Conservation (phyloP, 345 rosid species). For the Noccaea bulbosa region DNA sequence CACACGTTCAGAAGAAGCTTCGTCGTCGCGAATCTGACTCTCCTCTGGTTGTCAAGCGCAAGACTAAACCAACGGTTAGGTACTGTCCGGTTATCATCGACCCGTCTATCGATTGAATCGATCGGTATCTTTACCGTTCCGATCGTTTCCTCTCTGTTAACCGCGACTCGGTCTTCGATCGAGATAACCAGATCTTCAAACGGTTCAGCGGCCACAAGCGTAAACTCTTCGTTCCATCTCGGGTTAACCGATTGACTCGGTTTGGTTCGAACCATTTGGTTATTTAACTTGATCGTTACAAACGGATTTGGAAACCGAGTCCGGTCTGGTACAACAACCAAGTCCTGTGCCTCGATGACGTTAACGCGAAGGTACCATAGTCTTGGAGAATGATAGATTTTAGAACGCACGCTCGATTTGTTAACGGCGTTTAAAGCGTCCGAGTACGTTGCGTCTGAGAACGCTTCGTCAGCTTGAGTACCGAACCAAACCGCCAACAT, state of each 20-base stretch:
- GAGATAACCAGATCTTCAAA: constrained; percentile 75
- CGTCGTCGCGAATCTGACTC: constrained; percentile 64
- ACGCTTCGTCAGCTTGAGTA: constrained; percentile 96
- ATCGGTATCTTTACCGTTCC: constrained; percentile 60
- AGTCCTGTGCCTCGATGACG: constrained; percentile 89
- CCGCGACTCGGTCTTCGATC: constrained; percentile 69
- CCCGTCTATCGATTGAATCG: constrained; percentile 54
- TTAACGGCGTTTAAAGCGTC: constrained; percentile 68
- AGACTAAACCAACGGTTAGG: constrained; percentile 66
- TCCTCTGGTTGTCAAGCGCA: constrained; percentile 61
- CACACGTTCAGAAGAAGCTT: constrained; percentile 65
- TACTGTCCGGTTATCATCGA: constrained; percentile 55
- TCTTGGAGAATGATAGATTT: constrained; percentile 91
- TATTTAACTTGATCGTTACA: constrained; percentile 68
- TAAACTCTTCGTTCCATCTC: constrained; percentile 86
- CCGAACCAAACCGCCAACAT: constrained; percentile 98
- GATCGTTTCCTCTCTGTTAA: constrained; percentile 72
- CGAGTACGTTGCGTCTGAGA: constrained; percentile 86
- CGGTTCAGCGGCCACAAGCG: constrained; percentile 91
- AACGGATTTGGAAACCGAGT: constrained; percentile 65
- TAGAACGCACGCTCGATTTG: constrained; percentile 64
- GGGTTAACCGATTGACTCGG: constrained; percentile 64
- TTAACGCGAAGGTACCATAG: constrained; percentile 87
- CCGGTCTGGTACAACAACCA: constrained; percentile 56
- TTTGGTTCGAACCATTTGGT: constrained; percentile 73